A percentile compares a stretch with the other conserved stretches of the same genome.
Evolutionary conservation across 2,329 filamentous ascomycete genomes (phyloP).

Genomic region (Ceratocystis variospora): DNA sequence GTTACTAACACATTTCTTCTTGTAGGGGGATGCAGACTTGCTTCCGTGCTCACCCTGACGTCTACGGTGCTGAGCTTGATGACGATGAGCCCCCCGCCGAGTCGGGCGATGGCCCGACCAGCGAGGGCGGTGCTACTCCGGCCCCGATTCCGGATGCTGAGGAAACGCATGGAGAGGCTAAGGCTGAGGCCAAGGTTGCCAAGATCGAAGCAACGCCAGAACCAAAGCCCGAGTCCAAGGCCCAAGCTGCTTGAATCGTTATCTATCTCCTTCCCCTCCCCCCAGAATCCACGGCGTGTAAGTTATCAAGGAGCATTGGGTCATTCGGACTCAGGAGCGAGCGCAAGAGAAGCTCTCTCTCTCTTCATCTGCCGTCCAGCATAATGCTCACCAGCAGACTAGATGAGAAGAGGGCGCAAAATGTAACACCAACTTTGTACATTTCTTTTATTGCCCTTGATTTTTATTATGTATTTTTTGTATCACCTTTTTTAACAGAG

Average conservation of each 20-base stretch:
- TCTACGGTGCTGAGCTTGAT: slow-evolving; percentile 79
- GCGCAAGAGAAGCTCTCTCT: too few species aligned
- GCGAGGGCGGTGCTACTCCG: slow-evolving; percentile 10
- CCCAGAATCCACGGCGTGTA: not conserved
- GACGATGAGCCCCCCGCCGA: slow-evolving; percentile 45
- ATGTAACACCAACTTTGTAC: slow-evolving; percentile 17
- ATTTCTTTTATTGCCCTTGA: not conserved
- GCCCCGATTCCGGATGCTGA: slow-evolving; percentile 12
- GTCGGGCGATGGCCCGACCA: slow-evolving; percentile 23
- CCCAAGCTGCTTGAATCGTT: not conserved
- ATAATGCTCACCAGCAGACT: not conserved
- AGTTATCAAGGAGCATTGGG: not conserved
- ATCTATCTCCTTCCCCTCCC: not conserved
- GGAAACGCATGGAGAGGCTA: slow-evolving; percentile 22
- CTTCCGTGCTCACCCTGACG: slow-evolving; percentile 81
- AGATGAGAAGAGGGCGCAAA: not conserved
- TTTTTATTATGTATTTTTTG: slow-evolving; percentile 1
- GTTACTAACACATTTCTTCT: slow-evolving; percentile 10
- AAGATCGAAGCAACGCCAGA: not conserved
- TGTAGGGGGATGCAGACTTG: slow-evolving; percentile 88
- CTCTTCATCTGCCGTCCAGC: too few species aligned
- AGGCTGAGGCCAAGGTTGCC: slow-evolving; percentile 22
- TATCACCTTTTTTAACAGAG: not conserved
- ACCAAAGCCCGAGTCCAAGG: not conserved
- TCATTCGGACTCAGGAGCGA: not conserved